Evolutionary conservation across 495 filamentous ascomycete species (phyloP).

Genomic region (Haplographium delicatum): DNA sequence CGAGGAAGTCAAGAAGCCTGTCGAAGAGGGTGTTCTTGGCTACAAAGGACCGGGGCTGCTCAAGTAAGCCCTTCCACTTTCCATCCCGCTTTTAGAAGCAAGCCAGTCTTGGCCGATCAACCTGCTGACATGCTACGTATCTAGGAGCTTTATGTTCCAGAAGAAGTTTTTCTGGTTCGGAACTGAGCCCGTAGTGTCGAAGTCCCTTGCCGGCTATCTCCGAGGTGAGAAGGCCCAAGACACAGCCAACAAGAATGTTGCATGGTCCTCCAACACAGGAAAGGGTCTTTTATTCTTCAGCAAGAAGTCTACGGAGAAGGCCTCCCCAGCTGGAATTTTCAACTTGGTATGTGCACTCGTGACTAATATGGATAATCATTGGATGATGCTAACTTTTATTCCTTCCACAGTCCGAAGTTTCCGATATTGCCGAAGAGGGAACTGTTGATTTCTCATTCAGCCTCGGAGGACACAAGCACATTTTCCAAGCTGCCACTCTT

Average conservation of each 20-base stretch:
- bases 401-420: constrained; percentile 59
- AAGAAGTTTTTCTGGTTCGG: constrained; percentile 94
- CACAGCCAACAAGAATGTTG: constrained; percentile 68
- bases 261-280: constrained; percentile 89
- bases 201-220: constrained; percentile 69
- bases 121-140: too few species aligned
- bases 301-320: constrained; percentile 76
- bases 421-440: constrained; percentile 70
- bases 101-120: too few species aligned
- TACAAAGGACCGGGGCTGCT: constrained; percentile 87
- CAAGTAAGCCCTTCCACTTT: constrained; percentile 59
- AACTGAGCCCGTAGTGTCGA: constrained; percentile 69
- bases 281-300: constrained; percentile 92
- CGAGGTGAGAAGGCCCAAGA: constrained; percentile 72
- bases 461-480: constrained; percentile 80
- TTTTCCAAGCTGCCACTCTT: constrained; percentile 68
- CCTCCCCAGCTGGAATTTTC: constrained; percentile 71
- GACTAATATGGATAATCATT: background rate
- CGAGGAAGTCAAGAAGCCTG: constrained; percentile 39
- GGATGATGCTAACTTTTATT: background rate
- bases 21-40: constrained; percentile 62
- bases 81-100: too few species aligned
- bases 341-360: constrained; percentile 60
- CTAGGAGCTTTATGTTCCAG: constrained; percentile 57
- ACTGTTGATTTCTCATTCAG: constrained; percentile 78